Evolutionary conservation across 2,329 filamentous ascomycete genomes (phyloP), one percentile per base, ranked within the genome.

Genomic region (Apiospora koreana): DNA sequence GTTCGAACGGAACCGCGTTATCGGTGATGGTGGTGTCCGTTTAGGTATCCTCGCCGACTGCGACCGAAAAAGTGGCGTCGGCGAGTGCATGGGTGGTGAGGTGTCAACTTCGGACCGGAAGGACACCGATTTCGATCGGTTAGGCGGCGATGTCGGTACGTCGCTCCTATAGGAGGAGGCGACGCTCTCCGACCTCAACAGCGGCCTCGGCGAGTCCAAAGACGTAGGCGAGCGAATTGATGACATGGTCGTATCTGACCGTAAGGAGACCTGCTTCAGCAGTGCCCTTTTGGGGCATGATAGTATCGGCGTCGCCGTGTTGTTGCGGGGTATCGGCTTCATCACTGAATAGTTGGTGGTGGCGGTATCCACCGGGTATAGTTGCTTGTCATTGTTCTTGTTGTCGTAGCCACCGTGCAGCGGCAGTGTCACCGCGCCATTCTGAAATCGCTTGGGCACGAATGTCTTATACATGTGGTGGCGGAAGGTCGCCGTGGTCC

Each of bases 401-500:
- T 43, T 43, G 41, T 12, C 41, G 41, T 12, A 18, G 12, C 16
- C 41, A 16, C 14, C 28, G 50, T 58, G 14, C 7, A 38, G 12
- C 43, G 45, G 64, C 35, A 41, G 35, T 28, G 7, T 28, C 25
- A 10, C 21, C 18, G 6, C 21, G 8, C 35, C 12, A n/a, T 42
- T 48, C 12, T 58, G 62, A 14, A 50, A 73, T 38, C 46, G 46
- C 38, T 38, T 50, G 3, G 70, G 74, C 9, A 73, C 38, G 10
- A 75, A 42, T 6, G 71, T 68, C 38, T 72, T 68, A 54, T 69
- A 72, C 43, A 76, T 72, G 62, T 76, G 73, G 18, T 58, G 62
- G 6, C 73, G 71, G 46, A 74, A 76, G 7, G 73, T 70, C 4
- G 72, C 65, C 23, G 75, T 76, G 41, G 74, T 76, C 23, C 75